Percentiles rank a stretch among this genome's conserved stretches.
Evolutionary conservation across 2,329 filamentous ascomycete genomes (phyloP).

Genomic region (Bipolaris victoriae): DNA sequence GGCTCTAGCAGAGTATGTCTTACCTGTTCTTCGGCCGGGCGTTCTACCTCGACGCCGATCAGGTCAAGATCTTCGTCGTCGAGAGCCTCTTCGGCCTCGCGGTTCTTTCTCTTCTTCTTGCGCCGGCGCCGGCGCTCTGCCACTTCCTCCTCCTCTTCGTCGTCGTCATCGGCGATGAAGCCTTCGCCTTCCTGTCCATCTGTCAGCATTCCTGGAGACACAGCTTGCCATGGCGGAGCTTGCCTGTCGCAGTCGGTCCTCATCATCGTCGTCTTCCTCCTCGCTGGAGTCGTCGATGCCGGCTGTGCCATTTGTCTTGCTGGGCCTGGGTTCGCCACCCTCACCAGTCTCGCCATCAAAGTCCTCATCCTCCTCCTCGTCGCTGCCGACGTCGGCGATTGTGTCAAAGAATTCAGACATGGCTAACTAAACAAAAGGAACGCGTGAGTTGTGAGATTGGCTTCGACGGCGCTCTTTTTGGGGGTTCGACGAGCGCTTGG

Average conservation of each 20-base stretch:
- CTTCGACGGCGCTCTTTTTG: conserved; percentile 15
- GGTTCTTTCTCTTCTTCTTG: conserved; percentile 75
- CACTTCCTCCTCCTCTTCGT: conserved; percentile 78
- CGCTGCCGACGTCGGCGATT: conserved; percentile 81
- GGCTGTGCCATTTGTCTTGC: conserved; percentile 39
- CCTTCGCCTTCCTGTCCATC: conserved; percentile 78
- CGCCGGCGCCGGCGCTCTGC: conserved; percentile 63
- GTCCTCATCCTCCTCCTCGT: conserved; percentile 49
- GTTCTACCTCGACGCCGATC: conserved; percentile 80
- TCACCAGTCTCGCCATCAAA: conserved; percentile 38
- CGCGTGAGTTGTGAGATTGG: conserved; percentile 26
- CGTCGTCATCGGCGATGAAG: conserved; percentile 95
- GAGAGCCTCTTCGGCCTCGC: conserved; percentile 80
- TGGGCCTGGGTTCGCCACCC: conserved; percentile 27
- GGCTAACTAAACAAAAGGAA: conserved; percentile 37
- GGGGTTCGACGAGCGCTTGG: conserved; percentile 17
- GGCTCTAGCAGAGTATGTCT: conserved; percentile 2
- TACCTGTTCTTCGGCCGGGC: conserved; percentile 73
- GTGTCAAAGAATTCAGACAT: conserved; percentile 73
- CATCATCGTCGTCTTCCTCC: conserved; percentile 51
- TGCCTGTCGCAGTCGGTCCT: conserved; percentile 43
- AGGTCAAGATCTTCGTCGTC: conserved; percentile 97
- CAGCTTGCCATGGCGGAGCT: conserved; percentile 12
- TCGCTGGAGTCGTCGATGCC: conserved; percentile 48
- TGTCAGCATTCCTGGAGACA: conserved; percentile 21